Base-by-base conservation (phyloP, 768 basidiomycete species). In the Tricholoma sp. region DNA sequence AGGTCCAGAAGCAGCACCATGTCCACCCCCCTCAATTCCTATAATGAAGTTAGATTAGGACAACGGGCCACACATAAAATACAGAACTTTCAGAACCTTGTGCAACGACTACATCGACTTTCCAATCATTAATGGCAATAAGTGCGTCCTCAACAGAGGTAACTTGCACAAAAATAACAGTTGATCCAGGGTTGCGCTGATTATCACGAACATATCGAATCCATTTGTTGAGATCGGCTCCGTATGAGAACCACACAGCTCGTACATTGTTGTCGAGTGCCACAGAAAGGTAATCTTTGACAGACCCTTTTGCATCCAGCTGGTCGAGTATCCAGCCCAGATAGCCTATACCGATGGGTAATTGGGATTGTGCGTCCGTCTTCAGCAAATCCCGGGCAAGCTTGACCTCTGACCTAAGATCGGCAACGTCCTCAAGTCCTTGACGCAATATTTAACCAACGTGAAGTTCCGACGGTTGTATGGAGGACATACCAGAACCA, bases 1-100 rank as follows among this genome's bases (percentile, higher is more conserved):
- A 36, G 80, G 79, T 6, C 86, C 81, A 39, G 75, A 65, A 18
- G 70, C 60, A 48, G 76, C 70, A 6, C 88, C 89, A 69, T 93
- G 91, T 28, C 91, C 91, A 7, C 91, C 91, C 37, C 88, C 81
- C 70, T 94, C 91, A 55, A 76, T 81, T 4, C 91, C 91, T 92
- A 29, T 10, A 29, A 6, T 17, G 7, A 32, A 11, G 28, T 49
- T 49, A 32, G 15, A 18, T 15, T n/a, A 41, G 39, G 34, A 39
- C 57, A 56, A 55, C 52, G 34, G 33, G 29, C 29, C 29, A 39
- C 5, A 33, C 45, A 55, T 50, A 49, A 55, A 50, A 52, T 49
- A 4, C 31, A n/a, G 15, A 3, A n/a, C 17, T 31, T 32, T 49
- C 42, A 24, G 24, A 53, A 88, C 91, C 89, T 82, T 94, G 91